phyloP scores from a whole-genome alignment of 805 yeast species.

The Candida ascalaphidarum region DNA sequence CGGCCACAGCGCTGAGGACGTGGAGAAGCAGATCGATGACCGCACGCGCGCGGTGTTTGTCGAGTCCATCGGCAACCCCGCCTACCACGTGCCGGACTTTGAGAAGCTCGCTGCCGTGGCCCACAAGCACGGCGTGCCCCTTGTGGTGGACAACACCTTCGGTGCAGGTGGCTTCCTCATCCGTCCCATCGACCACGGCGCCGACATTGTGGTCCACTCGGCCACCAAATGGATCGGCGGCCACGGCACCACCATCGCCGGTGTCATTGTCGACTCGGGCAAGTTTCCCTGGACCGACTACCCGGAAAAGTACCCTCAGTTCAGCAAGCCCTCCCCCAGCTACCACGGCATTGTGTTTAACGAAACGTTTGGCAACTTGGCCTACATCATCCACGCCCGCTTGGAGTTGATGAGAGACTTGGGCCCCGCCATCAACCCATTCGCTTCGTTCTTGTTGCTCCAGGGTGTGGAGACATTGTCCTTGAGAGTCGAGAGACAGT shows the following conservation, averaged over 20 bases:
- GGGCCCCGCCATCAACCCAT: constrained; percentile 86
- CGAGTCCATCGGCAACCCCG: constrained; percentile 91
- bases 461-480: constrained; percentile 95
- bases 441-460: constrained; percentile 74
- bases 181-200: constrained; percentile 82
- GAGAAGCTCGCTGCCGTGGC: constrained; percentile 68
- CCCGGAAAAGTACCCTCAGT: constrained; percentile 86
- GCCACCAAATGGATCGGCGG: constrained; percentile 99
- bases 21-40: constrained; percentile 67
- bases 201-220: constrained; percentile 86
- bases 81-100: constrained; percentile 87
- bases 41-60: constrained; percentile 85
- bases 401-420: constrained; percentile 83
- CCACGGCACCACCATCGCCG: constrained; percentile 92
- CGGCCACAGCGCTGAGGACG: constrained; percentile 71
- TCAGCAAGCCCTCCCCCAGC: constrained; percentile 84
- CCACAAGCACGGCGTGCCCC: constrained; percentile 79
- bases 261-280: constrained; percentile 84
- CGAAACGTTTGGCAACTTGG: constrained; percentile 74
- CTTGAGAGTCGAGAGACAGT: constrained; percentile 89
- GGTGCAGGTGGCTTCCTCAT: constrained; percentile 93
- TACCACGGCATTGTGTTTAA: constrained; percentile 83
- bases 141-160: constrained; percentile 92
- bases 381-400: constrained; percentile 74
- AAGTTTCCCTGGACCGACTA: constrained; percentile 85